phyloP scores from a whole-genome alignment of 495 filamentous ascomycete species.

The Rostrohypoxylon terebratum region DNA sequence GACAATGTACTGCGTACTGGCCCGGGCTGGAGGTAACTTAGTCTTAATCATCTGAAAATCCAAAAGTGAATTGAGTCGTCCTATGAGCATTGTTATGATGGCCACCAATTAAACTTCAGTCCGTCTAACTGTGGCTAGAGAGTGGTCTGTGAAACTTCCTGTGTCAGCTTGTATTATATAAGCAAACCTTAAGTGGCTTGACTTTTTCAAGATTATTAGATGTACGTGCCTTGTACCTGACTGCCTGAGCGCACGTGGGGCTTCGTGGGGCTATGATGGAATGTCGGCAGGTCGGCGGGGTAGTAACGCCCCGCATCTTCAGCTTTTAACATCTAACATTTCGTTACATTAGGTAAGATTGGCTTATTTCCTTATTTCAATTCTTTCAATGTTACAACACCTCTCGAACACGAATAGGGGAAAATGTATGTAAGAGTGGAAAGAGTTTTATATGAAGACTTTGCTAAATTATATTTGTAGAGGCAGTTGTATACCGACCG shows the following conservation, averaged over 20 bases:
- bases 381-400: no score
- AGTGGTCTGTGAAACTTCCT: background rate
- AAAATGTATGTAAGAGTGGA: background rate
- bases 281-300: conserved; percentile 22
- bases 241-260: conserved; percentile 13
- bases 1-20: background rate
- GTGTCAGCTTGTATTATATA: background rate
- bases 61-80: conserved; percentile 11
- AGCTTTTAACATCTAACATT: conserved; percentile 15
- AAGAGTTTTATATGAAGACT: background rate
- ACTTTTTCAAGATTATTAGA: background rate
- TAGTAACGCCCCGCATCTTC: conserved; percentile 23
- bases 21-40: no score
- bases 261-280: conserved; percentile 11
- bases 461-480: background rate
- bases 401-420: no score
- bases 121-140: background rate
- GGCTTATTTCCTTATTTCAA: background rate
- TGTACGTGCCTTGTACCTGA: conserved; percentile 6
- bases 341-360: conserved; percentile 11
- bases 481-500: background rate
- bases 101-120: conserved; percentile 14
- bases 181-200: background rate
- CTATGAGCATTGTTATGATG: background rate
- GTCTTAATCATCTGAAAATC: conserved; percentile 15